Conservation (phyloP, 805 yeast species). For the Yamadazyma sp. region DNA sequence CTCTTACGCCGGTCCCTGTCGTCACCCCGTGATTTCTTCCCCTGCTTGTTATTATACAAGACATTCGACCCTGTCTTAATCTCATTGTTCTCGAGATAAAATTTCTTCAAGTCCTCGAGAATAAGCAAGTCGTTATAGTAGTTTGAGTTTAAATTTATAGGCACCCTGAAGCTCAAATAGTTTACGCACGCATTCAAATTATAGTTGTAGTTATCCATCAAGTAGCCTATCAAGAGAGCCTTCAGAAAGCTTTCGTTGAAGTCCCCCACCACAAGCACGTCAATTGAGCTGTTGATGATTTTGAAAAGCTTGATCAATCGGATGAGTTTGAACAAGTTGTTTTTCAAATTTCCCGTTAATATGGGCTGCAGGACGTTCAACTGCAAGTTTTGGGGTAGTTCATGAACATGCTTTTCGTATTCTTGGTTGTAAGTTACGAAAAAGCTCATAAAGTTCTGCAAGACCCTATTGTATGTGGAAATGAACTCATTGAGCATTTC, state of each 20-base stretch:
- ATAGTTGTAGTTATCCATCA: slow-evolving; percentile 42
- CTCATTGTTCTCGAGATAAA: slow-evolving; percentile 30
- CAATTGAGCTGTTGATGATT: slow-evolving; percentile 30
- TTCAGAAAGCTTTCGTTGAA: slow-evolving; percentile 31
- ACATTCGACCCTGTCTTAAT: slow-evolving; percentile 22
- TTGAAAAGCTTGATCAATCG: slow-evolving; percentile 36
- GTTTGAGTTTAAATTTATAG: slow-evolving; percentile 26
- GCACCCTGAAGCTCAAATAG: slow-evolving; percentile 19
- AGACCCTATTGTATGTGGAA: slow-evolving; percentile 29
- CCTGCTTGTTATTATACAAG: slow-evolving; percentile 22
- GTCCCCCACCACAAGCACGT: slow-evolving; percentile 29
- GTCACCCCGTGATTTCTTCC: slow-evolving; percentile 25
- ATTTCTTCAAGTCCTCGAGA: slow-evolving; percentile 40
- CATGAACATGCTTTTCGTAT: slow-evolving; percentile 28
- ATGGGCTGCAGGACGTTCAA: slow-evolving; percentile 33
- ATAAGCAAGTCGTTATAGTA: slow-evolving; percentile 41
- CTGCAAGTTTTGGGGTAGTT: slow-evolving; percentile 25
- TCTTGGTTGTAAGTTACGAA: slow-evolving; percentile 36
- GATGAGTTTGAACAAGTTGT: slow-evolving; percentile 36
- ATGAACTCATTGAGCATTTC: slow-evolving; percentile 25
- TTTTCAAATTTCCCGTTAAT: slow-evolving; percentile 36
- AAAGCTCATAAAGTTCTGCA: slow-evolving; percentile 38
- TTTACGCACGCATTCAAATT: slow-evolving; percentile 31
- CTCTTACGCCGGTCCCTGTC: slow-evolving; percentile 17
- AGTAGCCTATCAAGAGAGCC: slow-evolving; percentile 33